These are phyloP conservation scores for Elongisporangium anandrum DNA, from an alignment of 352 stramenopile species.

Conservation along the genomic window DNA sequence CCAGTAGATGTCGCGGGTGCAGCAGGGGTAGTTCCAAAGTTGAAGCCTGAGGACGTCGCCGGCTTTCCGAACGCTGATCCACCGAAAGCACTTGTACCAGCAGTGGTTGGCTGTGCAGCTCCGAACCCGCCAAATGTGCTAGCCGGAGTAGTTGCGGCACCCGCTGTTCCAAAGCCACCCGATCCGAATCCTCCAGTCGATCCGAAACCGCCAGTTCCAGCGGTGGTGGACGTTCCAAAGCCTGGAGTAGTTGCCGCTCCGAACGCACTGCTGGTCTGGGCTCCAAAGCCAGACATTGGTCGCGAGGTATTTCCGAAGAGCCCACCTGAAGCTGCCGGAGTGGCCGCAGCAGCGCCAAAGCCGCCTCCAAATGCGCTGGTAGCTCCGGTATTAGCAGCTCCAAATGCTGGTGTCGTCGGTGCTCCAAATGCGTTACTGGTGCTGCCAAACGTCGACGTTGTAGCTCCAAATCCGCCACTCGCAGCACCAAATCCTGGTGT, in stretches of 20 bases:
- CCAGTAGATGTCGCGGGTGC: constrained; percentile 7
- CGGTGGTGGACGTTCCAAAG: not conserved
- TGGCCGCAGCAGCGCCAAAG: constrained; percentile 2
- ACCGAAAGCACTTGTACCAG: not conserved
- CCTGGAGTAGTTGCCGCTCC: not conserved
- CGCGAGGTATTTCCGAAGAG: not conserved
- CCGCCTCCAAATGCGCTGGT: constrained; percentile 26
- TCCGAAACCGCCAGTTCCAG: not conserved
- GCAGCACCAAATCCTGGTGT: constrained; percentile 13
- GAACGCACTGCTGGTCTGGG: not conserved
- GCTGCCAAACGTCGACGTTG: constrained; percentile 39
- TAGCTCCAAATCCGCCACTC: constrained; percentile 7
- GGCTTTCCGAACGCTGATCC: not conserved
- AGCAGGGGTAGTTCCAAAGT: constrained; percentile 3
- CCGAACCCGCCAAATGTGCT: not conserved
- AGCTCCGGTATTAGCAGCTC: constrained; percentile 9
- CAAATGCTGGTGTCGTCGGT: constrained; percentile 25
- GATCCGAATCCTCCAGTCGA: not conserved
- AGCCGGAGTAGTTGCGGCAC: not conserved
- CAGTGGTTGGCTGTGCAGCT: not conserved
- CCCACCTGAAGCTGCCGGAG: not conserved
- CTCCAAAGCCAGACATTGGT: not conserved
- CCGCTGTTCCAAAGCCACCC: not conserved
- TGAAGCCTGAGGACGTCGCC: constrained; percentile 2
- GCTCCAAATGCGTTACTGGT: constrained; percentile 12